Evolutionary conservation across 352 stramenopile genomes (phyloP).

Genomic region (Globisporangium solare): DNA sequence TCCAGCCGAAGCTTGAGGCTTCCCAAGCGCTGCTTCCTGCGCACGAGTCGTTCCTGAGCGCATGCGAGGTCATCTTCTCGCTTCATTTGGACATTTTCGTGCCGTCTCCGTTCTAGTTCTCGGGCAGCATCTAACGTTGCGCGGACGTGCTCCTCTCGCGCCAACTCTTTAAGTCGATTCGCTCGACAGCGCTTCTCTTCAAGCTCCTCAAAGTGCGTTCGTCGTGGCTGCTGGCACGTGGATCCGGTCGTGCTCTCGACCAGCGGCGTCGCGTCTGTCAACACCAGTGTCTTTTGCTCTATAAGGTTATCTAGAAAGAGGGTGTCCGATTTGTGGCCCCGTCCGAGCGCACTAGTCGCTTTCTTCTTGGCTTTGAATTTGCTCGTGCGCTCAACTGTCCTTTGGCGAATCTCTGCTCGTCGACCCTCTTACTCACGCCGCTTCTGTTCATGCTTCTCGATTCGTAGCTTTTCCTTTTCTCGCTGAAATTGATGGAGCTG

Average conservation of each 20-base stretch:
- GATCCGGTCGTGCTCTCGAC: too few species aligned
- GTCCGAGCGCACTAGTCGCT: background rate
- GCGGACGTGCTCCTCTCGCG: constrained; percentile 13
- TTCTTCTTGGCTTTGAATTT: constrained; percentile 16
- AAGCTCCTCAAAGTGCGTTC: constrained; percentile 7
- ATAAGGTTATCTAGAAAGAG: too few species aligned
- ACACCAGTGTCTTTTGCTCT: background rate
- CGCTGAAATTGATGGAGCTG: constrained; percentile 9
- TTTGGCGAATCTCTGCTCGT: constrained; percentile 21
- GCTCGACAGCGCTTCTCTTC: constrained; percentile 22
- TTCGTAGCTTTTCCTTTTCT: constrained; percentile 30
- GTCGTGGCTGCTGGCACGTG: too few species aligned
- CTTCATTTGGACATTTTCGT: constrained; percentile 50
- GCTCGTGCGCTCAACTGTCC: constrained; percentile 17
- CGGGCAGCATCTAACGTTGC: constrained; percentile 9
- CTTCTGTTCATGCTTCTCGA: constrained; percentile 15
- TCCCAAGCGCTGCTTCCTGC: constrained; percentile 10
- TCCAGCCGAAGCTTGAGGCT: constrained; percentile 17
- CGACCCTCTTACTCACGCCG: constrained; percentile 19
- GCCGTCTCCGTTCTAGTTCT: constrained; percentile 26
- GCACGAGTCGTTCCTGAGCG: constrained; percentile 19
- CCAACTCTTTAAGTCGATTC: constrained; percentile 6
- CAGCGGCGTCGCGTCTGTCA: too few species aligned
- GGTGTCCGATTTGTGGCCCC: background rate
- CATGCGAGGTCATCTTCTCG: constrained; percentile 30